Evolutionary conservation across 345 rosid genomes (phyloP), one percentile per base, ranked within the genome.

Genomic region (Populus simonii): DNA sequence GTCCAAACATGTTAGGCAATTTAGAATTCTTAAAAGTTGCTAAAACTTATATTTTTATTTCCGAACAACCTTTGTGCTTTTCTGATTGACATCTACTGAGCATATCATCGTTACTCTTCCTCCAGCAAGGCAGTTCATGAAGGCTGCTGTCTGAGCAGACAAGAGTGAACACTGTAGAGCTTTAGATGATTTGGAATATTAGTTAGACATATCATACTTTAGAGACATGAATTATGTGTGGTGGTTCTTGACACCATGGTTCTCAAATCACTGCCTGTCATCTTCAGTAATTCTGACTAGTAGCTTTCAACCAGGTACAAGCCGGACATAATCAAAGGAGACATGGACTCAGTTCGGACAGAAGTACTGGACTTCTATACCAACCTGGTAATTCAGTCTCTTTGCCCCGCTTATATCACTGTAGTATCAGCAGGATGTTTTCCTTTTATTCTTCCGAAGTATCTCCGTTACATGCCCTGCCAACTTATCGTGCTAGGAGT

Each of bases 291-390:
- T 72, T 66, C 47, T 47, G 23, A 65, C 65, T 41, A 16, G 67
- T 79, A 33, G 41, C 25, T 84, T 53, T 45, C 5, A 74, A 35
- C 18, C 86, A 90, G 95, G 85, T 92, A 87, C 85, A 91, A 86
- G 82, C 97, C 95, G 1, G 97, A 92, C 70, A 81, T 89, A 59
- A 96, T 96, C 76, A 90, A 91, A 80, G 99, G 98, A 82, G 99
- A 96, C 80, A 89, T 96, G 99, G 99, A 96, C 74, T 96, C 99
- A 11, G 77, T 94, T 67, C 85, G 94, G 6, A 74, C 47, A 27
- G 96, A 90, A 77, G 97, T 96, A 25, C 82, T 77, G 71, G 80
- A 89, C 18, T 96, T 91, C 80, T 96, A 94, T 80, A 3, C 67
- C 7, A 85, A 67, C 79, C 80, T 89, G 88, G 99, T 94, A 84